Conservation (phyloP, 2,329 filamentous ascomycete genomes). For the Epichloe brachyelytri region DNA sequence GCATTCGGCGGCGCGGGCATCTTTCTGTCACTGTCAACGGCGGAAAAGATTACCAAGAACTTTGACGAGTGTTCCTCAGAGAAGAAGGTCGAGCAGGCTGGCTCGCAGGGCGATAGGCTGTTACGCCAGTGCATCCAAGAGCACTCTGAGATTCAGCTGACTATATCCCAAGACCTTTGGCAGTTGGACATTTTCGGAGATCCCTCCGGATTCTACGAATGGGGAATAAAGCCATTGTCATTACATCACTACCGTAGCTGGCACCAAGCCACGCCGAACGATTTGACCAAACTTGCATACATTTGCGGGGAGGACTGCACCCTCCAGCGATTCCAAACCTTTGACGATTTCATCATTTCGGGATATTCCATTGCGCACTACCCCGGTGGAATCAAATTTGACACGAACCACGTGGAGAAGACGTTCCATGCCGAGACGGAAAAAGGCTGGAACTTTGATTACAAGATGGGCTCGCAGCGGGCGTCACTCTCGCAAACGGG, state of each 20-base stretch:
- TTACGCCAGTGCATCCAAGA: constrained; percentile 39
- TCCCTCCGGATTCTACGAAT: constrained; percentile 50
- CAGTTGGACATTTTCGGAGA: constrained; percentile 48
- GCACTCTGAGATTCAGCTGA: constrained; percentile 42
- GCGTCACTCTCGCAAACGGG: constrained; percentile 32
- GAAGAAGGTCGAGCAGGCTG: constrained; percentile 2
- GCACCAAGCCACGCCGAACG: constrained; percentile 39
- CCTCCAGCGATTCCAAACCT: constrained; percentile 42
- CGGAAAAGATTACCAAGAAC: constrained; percentile 28
- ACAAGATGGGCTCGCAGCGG: constrained; percentile 35
- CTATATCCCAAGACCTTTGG: constrained; percentile 41
- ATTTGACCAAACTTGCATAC: constrained; percentile 42
- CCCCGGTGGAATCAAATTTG: constrained; percentile 34
- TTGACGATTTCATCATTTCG: constrained; percentile 41
- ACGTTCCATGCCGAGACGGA: constrained; percentile 36
- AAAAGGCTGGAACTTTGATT: constrained; percentile 34
- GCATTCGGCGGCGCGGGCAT: constrained; percentile 51
- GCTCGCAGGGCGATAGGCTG: constrained; percentile 3
- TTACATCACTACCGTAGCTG: constrained; percentile 52
- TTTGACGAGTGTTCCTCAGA: constrained; percentile 32
- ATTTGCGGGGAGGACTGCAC: constrained; percentile 35
- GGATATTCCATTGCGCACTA: constrained; percentile 48
- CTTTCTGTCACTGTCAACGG: constrained; percentile 41
- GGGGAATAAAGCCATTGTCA: constrained; percentile 42
- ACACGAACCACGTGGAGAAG: constrained; percentile 34